Percentiles rank a stretch among this genome's conserved stretches.
phyloP scores from a whole-genome alignment of 2,329 filamentous ascomycete species.

The Exophiala lecanii-corni region DNA sequence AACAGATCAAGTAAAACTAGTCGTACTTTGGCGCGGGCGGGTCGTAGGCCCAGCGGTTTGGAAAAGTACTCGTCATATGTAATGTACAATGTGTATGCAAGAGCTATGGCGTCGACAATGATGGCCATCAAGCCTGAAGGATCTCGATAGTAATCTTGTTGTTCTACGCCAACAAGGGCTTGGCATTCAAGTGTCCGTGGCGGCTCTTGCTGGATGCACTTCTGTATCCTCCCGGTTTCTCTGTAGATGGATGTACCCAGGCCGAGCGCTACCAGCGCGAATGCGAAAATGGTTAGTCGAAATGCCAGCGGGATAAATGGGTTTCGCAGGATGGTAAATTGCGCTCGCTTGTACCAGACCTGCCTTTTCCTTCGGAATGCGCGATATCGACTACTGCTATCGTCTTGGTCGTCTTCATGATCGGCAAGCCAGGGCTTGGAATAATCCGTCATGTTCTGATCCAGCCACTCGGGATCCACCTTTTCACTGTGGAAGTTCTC shows the following conservation, averaged over 20 bases:
- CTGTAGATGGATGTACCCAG: conserved; percentile 71
- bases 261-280: conserved; percentile 75
- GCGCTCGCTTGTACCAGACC: conserved; percentile 56
- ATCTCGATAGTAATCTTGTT: conserved; percentile 48
- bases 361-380: conserved; percentile 49
- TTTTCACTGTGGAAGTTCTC: conserved; percentile 35
- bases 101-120: conserved; percentile 78
- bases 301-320: conserved; percentile 81
- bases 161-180: conserved; percentile 11
- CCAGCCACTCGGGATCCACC: conserved; percentile 43
- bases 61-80: conserved; percentile 95
- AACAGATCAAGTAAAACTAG: conserved; percentile 88
- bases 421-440: conserved; percentile 50
- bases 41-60: conserved; percentile 82
- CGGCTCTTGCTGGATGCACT: conserved; percentile 23
- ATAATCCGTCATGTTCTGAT: conserved; percentile 42
- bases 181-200: conserved; percentile 13
- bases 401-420: conserved; percentile 45
- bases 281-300: conserved; percentile 74
- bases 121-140: conserved; percentile 85
- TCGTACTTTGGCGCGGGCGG: conserved; percentile 77
- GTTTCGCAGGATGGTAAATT: conserved; percentile 68
- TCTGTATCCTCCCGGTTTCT: conserved; percentile 42
- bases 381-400: conserved; percentile 44
- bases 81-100: conserved; percentile 89